Percentiles rank a stretch among this genome's conserved stretches.
Evolutionary conservation across 1,139 yeast genomes (phyloP).

Genomic region (Taiozyma sp.): DNA sequence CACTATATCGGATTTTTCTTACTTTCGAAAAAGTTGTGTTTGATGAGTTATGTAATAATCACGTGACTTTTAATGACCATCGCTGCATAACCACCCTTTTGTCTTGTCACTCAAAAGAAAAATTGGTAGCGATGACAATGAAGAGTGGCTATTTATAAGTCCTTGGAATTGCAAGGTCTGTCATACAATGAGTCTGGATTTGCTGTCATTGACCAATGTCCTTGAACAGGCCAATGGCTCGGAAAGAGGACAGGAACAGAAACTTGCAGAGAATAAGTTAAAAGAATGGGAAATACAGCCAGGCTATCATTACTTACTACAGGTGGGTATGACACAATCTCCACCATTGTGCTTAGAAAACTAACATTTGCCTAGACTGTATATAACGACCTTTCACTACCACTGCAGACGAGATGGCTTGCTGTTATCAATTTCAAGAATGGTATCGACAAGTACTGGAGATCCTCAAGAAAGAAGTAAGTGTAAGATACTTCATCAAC

Average conservation of each 20-base stretch:
- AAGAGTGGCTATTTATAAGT: no score
- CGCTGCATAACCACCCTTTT: no score
- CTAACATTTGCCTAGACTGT: conserved; percentile 29
- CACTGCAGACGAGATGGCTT: conserved; percentile 73
- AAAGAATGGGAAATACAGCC: conserved; percentile 59
- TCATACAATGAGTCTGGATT: conserved; percentile 13
- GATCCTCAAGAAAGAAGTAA: conserved; percentile 46
- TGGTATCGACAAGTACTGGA: conserved; percentile 81
- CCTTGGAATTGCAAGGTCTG: neutral
- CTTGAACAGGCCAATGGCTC: conserved; percentile 49
- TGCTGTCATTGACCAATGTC: conserved; percentile 23
- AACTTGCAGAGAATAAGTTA: conserved; percentile 62
- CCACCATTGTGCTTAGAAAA: neutral
- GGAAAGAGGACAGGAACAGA: conserved; percentile 42
- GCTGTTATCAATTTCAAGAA: conserved; percentile 86
- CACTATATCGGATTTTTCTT: conserved; percentile 55
- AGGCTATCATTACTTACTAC: conserved; percentile 56
- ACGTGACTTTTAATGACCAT: no score
- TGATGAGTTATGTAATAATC: no score
- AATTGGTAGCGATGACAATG: no score
- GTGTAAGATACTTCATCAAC: neutral
- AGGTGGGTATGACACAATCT: conserved; percentile 27
- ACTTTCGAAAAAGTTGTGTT: no score
- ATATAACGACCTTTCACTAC: conserved; percentile 51
- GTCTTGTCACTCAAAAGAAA: no score